These are phyloP conservation scores for Scutellaria galericulata DNA, from an alignment of 257 asterid genomes.

Conservation along the genomic window DNA sequence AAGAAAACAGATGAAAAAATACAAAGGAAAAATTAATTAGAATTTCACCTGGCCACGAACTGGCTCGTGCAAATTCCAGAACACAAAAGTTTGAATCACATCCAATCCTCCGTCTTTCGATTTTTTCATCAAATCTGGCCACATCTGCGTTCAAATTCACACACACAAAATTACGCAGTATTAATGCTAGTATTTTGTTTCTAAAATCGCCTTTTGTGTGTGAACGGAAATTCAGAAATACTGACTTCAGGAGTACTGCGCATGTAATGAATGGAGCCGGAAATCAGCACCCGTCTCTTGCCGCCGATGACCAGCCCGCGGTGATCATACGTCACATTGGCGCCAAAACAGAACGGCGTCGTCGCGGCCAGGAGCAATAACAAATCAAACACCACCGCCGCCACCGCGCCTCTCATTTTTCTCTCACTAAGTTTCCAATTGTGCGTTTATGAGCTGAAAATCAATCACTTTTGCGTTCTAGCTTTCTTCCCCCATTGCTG, in stretches of 20 bases:
- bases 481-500: not conserved
- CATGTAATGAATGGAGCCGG: conserved; percentile 83
- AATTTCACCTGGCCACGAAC: conserved; percentile 68
- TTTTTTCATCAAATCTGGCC: conserved; percentile 87
- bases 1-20: conserved; percentile 5
- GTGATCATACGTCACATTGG: conserved; percentile 74
- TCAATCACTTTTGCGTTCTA: not conserved
- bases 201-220: conserved; percentile 31
- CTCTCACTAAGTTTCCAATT: not conserved
- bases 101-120: conserved; percentile 90
- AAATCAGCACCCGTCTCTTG: conserved; percentile 54
- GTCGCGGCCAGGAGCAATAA: conserved; percentile 38
- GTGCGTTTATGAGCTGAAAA: conserved; percentile 17
- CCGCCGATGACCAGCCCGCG: conserved; percentile 76
- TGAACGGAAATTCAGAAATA: conserved; percentile 3
- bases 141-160: conserved; percentile 60
- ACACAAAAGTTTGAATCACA: conserved; percentile 73
- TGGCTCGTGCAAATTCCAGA: conserved; percentile 91
- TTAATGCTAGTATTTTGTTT: conserved; percentile 65
- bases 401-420: conserved; percentile 33
- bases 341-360: conserved; percentile 53
- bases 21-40: conserved; percentile 37
- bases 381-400: conserved; percentile 32
- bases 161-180: conserved; percentile 56
- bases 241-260: conserved; percentile 81